Evolutionary conservation across 1,139 yeast species (phyloP), one percentile per base, ranked within the genome.

Genomic region (Nakaseomyces bracarensis): DNA sequence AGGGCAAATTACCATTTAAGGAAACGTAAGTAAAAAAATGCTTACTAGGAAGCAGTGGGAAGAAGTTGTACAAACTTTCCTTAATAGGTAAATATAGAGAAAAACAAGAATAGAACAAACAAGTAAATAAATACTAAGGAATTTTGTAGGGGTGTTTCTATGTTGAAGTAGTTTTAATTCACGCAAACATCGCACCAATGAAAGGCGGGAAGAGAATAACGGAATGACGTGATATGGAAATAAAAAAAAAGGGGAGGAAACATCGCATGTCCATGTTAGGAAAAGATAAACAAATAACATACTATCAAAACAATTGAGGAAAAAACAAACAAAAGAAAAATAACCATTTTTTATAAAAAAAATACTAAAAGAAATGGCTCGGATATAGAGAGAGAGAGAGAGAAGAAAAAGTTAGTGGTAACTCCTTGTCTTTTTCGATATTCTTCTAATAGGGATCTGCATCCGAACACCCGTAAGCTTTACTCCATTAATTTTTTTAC

Each of bases 121-220:
- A n/a, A n/a, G n/a, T n/a, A n/a, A n/a, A n/a, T n/a, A n/a, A n/a
- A n/a, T n/a, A n/a, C n/a, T n/a, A n/a, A n/a, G n/a, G n/a, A n/a
- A n/a, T n/a, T n/a, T n/a, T 13, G 27, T 25, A 9, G 10, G 30
- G 14, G 18, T 27, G 13, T 27, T 27, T 27, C 7, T 13, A 14
- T 14, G 4, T 14, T 13, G 10, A 7, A 8, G 7, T 15, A 7
- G 7, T 15, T 28, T 10, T 13, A 28, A 28, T 30, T 30, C 16
- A 21, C 34, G 34, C 34, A 30, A 30, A 30, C 22, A 28, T 28
- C 31, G 31, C 31, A 4, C 31, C 13, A 10, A 7, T 22, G 25
- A 7, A 7, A 10, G 7, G 25, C n/a, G n/a, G n/a, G n/a, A 25
- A 25, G 13, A 25, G 31, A 4, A 5, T 9, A 10, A 28, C 8